Evolutionary conservation across 1,284 basidiomycete species (phyloP).

Genomic region (Sanghuangporus baumii): DNA sequence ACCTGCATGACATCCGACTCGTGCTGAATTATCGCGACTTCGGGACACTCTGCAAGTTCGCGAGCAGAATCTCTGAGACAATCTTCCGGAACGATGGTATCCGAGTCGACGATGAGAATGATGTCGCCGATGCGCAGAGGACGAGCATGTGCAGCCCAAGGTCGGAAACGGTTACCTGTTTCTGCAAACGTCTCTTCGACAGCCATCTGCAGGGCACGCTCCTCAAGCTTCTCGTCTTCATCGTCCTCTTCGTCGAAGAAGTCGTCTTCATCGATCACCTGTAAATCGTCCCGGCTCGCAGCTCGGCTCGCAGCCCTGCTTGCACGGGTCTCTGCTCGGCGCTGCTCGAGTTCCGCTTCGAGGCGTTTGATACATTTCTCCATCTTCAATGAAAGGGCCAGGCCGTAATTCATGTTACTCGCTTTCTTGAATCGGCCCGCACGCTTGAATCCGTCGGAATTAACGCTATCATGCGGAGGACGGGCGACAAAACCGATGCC

Average conservation of each 20-base stretch:
- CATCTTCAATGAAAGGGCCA: conserved; percentile 64
- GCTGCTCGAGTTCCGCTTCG: conserved; percentile 29
- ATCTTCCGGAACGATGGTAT: conserved; percentile 84
- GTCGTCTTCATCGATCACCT: conserved; percentile 20
- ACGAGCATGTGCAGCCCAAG: conserved; percentile 61
- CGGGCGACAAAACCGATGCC: conserved; percentile 82
- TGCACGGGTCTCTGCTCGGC: conserved; percentile 7
- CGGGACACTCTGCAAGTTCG: conserved; percentile 71
- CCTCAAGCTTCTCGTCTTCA: conserved; percentile 42
- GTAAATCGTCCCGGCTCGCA: conserved; percentile 34
- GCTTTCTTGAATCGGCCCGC: conserved; percentile 92
- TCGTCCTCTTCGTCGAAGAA: conserved; percentile 28
- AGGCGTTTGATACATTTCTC: conserved; percentile 62
- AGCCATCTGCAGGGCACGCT: conserved; percentile 56
- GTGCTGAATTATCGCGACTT: conserved; percentile 81
- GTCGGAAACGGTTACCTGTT: conserved; percentile 46
- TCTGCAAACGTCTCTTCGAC: conserved; percentile 63
- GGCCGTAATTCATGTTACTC: conserved; percentile 84
- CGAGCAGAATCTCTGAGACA: conserved; percentile 82
- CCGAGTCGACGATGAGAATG: conserved; percentile 72
- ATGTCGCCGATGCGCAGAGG: conserved; percentile 57
- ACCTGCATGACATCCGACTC: conserved; percentile 86
- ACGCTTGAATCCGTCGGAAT: conserved; percentile 64
- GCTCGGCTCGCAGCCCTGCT: conserved; percentile 20
- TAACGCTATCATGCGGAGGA: conserved; percentile 53